Evolutionary conservation across 805 yeast species (phyloP), one percentile per base, ranked within the genome.

Genomic region (Candida sonorensis): DNA sequence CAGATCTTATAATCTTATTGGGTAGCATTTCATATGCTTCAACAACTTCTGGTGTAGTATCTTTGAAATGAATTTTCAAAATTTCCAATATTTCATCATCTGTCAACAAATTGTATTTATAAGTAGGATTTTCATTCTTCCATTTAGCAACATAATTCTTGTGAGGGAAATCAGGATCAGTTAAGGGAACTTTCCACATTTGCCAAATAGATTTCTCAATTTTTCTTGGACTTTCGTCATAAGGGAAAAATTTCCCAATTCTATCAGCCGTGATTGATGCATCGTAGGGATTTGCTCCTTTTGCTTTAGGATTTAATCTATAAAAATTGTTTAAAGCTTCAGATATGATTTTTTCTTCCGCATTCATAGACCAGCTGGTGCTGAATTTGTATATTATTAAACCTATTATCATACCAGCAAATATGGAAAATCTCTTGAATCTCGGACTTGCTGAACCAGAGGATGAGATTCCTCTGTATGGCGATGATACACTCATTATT

Each of bases 11-110:
- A 27, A 70, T 65, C 26, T 64, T 67, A 50, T 72, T 75, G 7
- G 82, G 81, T 44, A 75, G 55, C 34, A 54, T 46, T 42, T 69
- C 71, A 48, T 60, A 75, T 3, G 79, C 68, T 35, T 67, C 72
- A n/a, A 71, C 46, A 29, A 75, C 58, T 41, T 72, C 77, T 2
- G 81, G 81, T 13, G 55, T 59, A 2, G 58, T 54, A 29, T 54
- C 56, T 31, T 40, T 40, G 30, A 55, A 55, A 34, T 53, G 55
- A 15, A 42, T 39, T 23, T 39, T 42, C 27, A 56, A 34, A 21
- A 43, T 34, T 6, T 50, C 56, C 27, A 51, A 41, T 31, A 56
- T 54, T 41, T 56, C 57, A 30, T 45, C 57, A 40, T 56, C 61
- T 0, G 59, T 53, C 24, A 44, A 40, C 25, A 56, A 37, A 33